Percentiles rank a stretch among this genome's conserved stretches.
phyloP scores from a whole-genome alignment of 2,329 filamentous ascomycete genomes.

The Alternaria arbusti region DNA sequence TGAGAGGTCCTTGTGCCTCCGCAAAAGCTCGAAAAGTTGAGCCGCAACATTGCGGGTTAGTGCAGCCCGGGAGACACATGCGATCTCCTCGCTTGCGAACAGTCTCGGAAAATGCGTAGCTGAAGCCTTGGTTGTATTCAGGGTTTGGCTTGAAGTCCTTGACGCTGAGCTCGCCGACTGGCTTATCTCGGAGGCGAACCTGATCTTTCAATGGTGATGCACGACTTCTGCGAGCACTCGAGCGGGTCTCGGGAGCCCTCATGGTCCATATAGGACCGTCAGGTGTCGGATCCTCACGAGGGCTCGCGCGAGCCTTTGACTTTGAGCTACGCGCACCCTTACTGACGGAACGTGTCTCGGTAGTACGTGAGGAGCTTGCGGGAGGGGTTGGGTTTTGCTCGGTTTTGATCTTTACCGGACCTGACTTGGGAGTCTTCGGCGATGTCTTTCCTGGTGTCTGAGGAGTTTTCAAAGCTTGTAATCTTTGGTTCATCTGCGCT shows the following conservation, averaged over 20 bases:
- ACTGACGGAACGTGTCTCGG: slow-evolving; percentile 6
- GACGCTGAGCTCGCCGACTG: slow-evolving; percentile 63
- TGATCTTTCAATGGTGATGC: slow-evolving; percentile 9
- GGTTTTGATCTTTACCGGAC: slow-evolving; percentile 17
- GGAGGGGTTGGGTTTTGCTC: slow-evolving; percentile 24
- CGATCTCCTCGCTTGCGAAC: slow-evolving; percentile 74
- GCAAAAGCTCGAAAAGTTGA: slow-evolving; percentile 73
- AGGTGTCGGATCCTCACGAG: slow-evolving; percentile 13
- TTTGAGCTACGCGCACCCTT: background rate
- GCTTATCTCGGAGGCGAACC: slow-evolving; percentile 58
- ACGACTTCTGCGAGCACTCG: slow-evolving; percentile 11
- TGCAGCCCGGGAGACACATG: slow-evolving; percentile 75
- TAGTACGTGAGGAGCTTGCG: slow-evolving; percentile 5
- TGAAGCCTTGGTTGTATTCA: slow-evolving; percentile 69
- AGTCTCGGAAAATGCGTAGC: slow-evolving; percentile 76
- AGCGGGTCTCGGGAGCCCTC: slow-evolving; percentile 19
- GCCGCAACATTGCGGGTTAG: slow-evolving; percentile 77
- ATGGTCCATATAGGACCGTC: slow-evolving; percentile 34
- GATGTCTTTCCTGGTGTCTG: slow-evolving; percentile 20
- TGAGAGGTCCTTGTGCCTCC: slow-evolving; percentile 38
- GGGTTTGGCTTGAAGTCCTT: slow-evolving; percentile 87
- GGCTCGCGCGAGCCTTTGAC: slow-evolving; percentile 5
- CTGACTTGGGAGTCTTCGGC: slow-evolving; percentile 14
- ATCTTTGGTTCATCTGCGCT: slow-evolving; percentile 32
- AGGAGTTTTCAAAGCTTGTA: slow-evolving; percentile 18